Base-by-base conservation (phyloP, 208 protist genomes). In the Wallacemonas sp. region DNA sequence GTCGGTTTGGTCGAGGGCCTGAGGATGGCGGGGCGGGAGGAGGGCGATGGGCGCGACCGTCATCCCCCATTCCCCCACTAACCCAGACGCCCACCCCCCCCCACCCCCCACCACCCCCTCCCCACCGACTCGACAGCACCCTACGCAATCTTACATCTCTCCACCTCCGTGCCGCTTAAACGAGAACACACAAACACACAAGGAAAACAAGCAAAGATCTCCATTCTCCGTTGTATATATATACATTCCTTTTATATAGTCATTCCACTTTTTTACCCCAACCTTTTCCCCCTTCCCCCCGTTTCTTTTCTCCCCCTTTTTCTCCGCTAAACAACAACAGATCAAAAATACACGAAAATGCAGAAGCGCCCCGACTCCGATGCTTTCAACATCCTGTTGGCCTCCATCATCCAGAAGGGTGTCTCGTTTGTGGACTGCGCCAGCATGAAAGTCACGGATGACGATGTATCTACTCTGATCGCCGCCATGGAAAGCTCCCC, bases 401-500 rank as follows among this genome's bases (percentile, higher is more conserved):
- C 38, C 2, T 43, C 67, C 21, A 41, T 93, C 26, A 65, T 76
- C 4, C 72, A 74, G 44, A 82, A 76, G 34, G 88, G 85, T 19
- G 61, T 70, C 19, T 27, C 17, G n/a, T 68, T 80, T 74, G 70
- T 94, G 39, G 67, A 84, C 21, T 87, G 63, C 38, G 27, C 67
- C 26, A 68, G 55, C 12, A 29, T 81, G 21, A 44, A 74, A 11
- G 24, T 94, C 21, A 65, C 68, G 11, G 84, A 94, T 57, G 55
- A 72, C 16, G 49, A 91, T 38, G 48, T 94, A 19, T 67, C 73
- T 23, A 68, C 79, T 43, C 76, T 94, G 36, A 72, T 94, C 71
- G 67, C 61, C 2, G 88, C 84, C 0, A 83, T 94, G 70, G 78
- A 90, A 54, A 65, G 79, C 34, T 72, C 81, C 2, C 80, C 77